A percentile compares a stretch with the other conserved stretches of the same genome.
These are phyloP conservation scores for Penicillium psychrofluorescens DNA, from an alignment of 495 filamentous ascomycete genomes.

Conservation along the genomic window DNA sequence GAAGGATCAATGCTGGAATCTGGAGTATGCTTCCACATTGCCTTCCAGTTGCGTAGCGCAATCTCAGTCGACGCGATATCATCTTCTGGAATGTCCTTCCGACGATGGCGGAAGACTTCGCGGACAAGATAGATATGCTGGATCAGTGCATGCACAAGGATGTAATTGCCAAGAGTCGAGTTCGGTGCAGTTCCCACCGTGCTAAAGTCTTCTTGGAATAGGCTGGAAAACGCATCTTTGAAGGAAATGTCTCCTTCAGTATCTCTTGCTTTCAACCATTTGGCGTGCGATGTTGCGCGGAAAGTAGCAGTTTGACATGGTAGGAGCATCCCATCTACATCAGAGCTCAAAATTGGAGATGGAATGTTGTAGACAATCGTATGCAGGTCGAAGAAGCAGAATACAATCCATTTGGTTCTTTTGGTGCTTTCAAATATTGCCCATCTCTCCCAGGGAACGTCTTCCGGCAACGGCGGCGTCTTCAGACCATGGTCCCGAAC, in stretches of 20 bases:
- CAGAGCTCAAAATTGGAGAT: slow-evolving; percentile 20
- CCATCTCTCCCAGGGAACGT: slow-evolving; percentile 17
- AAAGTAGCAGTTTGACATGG: too few relatives aligned
- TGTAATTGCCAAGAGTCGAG: slow-evolving; percentile 18
- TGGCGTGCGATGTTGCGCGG: too few relatives aligned
- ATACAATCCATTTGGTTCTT: slow-evolving; percentile 22
- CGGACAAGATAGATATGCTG: slow-evolving; percentile 25
- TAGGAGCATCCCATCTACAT: background rate
- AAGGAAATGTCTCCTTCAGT: too few relatives aligned
- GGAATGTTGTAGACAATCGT: slow-evolving; percentile 26
- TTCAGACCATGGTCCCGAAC: slow-evolving; percentile 8
- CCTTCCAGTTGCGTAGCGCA: slow-evolving; percentile 28
- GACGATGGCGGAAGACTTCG: slow-evolving; percentile 5
- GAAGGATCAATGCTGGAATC: slow-evolving; percentile 19
- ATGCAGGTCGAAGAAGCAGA: slow-evolving; percentile 25
- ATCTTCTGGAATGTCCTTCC: slow-evolving; percentile 38
- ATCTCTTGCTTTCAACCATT: too few relatives aligned
- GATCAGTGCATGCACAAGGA: slow-evolving; percentile 25
- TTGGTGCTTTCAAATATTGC: slow-evolving; percentile 12
- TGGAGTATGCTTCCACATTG: slow-evolving; percentile 13
- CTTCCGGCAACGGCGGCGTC: background rate
- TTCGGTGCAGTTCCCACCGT: too few relatives aligned
- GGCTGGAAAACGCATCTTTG: too few relatives aligned
- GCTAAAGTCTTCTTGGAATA: too few relatives aligned
- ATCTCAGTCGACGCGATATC: slow-evolving; percentile 22